Evolutionary conservation across 106 monocot genomes (phyloP).

Genomic region (Vanilla planifolia): DNA sequence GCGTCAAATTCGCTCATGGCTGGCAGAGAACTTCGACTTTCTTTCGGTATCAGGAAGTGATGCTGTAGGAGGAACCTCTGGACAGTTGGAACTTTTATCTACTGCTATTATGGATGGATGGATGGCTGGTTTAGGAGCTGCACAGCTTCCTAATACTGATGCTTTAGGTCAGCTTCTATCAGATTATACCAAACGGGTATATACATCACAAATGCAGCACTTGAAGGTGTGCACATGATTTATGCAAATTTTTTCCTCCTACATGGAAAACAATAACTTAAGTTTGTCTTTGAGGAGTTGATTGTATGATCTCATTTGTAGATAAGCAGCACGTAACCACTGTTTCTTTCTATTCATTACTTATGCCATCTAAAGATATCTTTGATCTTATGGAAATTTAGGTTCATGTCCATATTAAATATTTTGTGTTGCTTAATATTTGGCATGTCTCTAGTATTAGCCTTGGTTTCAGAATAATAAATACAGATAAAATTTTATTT

Average conservation of each 20-base stretch:
- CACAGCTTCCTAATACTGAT: conserved; percentile 76
- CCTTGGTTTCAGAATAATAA: no score
- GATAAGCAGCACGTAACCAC: no score
- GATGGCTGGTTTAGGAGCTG: conserved; percentile 98
- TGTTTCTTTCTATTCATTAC: no score
- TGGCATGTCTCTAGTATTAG: no score
- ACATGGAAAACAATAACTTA: no score
- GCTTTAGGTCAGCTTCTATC: conserved; percentile 89
- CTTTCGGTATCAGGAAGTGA: conserved; percentile 76
- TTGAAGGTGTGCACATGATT: conserved; percentile 52
- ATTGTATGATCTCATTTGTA: neutral
- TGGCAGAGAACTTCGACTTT: conserved; percentile 97
- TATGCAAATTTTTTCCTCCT: neutral
- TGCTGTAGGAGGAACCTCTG: conserved; percentile 53
- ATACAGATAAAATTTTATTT: no score
- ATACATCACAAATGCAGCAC: conserved; percentile 86
- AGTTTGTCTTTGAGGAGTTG: neutral
- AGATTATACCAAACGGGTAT: conserved; percentile 89
- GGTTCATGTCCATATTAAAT: no score
- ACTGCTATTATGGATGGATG: conserved; percentile 99
- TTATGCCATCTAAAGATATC: no score
- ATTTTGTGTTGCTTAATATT: no score
- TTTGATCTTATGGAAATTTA: no score
- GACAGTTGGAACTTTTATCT: conserved; percentile 83
- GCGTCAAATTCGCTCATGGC: conserved; percentile 92